These are phyloP conservation scores for sorghum (Sorghum bicolor) DNA, from an alignment of 176 grass and related monocot genomes.

Conservation along the genomic window Sorghum_bicolor_NCBIv3 NC_012872.2:59395501-59396000, in stretches of 20 bases:
- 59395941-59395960: not conserved
- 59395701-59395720: slow-evolving; percentile 36
- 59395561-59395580: slow-evolving; percentile 60
- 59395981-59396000: slow-evolving; percentile 22
- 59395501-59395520: slow-evolving; percentile 22
- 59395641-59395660: slow-evolving; percentile 21
- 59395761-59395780: not conserved
- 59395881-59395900: not conserved
- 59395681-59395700: slow-evolving; percentile 48
- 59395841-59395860: slow-evolving; percentile 35
- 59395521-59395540: slow-evolving; percentile 33
- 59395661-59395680: slow-evolving; percentile 21
- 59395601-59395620: slow-evolving; percentile 51
- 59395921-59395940: not conserved
- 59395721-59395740: slow-evolving; percentile 44
- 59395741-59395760: slow-evolving; percentile 25
- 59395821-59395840: slow-evolving; percentile 15
- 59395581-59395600: slow-evolving; percentile 33
- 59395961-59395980: not conserved
- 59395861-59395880: slow-evolving; percentile 25
- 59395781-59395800: not conserved
- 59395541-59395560: slow-evolving; percentile 39
- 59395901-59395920: not conserved
- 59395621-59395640: slow-evolving; percentile 31
- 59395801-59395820: not conserved